Conservation (phyloP, 2,329 filamentous ascomycete genomes). For the Didymella sp. region DNA sequence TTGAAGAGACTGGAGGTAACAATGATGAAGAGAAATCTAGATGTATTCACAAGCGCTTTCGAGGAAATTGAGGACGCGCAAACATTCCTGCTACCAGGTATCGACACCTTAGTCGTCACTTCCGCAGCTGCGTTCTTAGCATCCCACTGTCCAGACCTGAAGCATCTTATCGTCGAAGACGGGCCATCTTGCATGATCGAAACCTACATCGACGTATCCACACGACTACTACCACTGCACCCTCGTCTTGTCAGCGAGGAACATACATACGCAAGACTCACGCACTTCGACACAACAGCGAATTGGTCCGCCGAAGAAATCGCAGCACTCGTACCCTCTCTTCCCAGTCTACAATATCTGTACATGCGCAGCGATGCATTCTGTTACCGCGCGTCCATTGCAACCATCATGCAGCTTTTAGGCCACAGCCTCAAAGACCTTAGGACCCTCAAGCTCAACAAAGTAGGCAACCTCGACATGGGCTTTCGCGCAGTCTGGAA, state of each 20-base stretch:
- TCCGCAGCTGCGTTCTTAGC: conserved; percentile 21
- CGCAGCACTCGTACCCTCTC: conserved; percentile 6
- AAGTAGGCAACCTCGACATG: conserved; percentile 24
- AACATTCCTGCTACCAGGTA: conserved; percentile 11
- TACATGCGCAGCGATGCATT: conserved; percentile 25
- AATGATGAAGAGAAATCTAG: conserved; percentile 31
- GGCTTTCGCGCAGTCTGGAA: conserved; percentile 27
- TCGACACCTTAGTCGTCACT: conserved; percentile 19
- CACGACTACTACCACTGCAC: conserved; percentile 10
- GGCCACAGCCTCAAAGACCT: conserved; percentile 15
- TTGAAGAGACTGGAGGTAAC: conserved; percentile 23
- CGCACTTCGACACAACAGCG: conserved; percentile 21
- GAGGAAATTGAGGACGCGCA: not conserved
- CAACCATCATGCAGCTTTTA: conserved; percentile 15
- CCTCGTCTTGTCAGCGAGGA: not conserved
- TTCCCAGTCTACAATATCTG: conserved; percentile 19
- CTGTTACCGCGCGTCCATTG: conserved; percentile 24
- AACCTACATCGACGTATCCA: conserved; percentile 16
- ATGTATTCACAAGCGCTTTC: conserved; percentile 24
- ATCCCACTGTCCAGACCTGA: conserved; percentile 21
- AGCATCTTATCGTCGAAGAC: conserved; percentile 19
- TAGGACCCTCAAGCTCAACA: conserved; percentile 17
- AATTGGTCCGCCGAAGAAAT: conserved; percentile 24
- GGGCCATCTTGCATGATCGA: conserved; percentile 23
- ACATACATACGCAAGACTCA: conserved; percentile 5